Evolutionary conservation across 2,329 filamentous ascomycete genomes (phyloP).

Genomic region (Huntiella omanensis): DNA sequence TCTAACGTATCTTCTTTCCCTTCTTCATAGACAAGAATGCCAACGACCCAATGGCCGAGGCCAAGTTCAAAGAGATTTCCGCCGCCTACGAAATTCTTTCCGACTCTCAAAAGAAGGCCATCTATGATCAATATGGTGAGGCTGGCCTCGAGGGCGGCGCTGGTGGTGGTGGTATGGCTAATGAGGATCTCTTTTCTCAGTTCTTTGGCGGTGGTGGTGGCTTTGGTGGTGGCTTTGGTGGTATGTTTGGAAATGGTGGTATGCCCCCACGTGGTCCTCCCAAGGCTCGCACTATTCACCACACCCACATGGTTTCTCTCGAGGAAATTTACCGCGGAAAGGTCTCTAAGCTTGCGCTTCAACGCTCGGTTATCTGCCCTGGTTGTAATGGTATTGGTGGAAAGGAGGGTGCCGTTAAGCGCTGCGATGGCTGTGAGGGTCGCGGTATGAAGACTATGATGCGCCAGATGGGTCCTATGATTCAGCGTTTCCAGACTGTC

Average conservation of each 20-base stretch:
- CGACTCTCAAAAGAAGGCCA: conserved; percentile 71
- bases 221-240: conserved; percentile 39
- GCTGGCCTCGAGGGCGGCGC: conserved; percentile 64
- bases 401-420: conserved; percentile 94
- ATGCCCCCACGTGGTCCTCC: conserved; percentile 63
- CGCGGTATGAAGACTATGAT: conserved; percentile 99
- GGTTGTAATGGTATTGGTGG: conserved; percentile 88
- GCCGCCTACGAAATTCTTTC: conserved; percentile 91
- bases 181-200: conserved; percentile 89
- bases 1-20: conserved; percentile 12
- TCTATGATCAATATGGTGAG: conserved; percentile 97
- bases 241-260: conserved; percentile 56
- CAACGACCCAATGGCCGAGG: conserved; percentile 77
- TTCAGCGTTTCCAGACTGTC: conserved; percentile 97
- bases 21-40: conserved; percentile 68
- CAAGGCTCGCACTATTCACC: conserved; percentile 89
- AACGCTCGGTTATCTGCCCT: conserved; percentile 92
- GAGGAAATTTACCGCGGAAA: conserved; percentile 98
- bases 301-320: conserved; percentile 93
- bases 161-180: conserved; percentile 74
- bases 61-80: conserved; percentile 97
- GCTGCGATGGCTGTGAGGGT: conserved; percentile 77
- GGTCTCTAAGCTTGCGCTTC: conserved; percentile 88
- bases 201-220: conserved; percentile 73
- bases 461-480: conserved; percentile 99